Conservation (phyloP, 176 grass and related monocot genomes). For the bread wheat (Triticum aestivum) region IWGSC_CS_RefSeq_v2.1 NC_057807.1:70431956-70432455, state of each 20-base stretch:
- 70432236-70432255: not conserved
- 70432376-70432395: not conserved
- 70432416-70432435: constrained; percentile 15
- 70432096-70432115: not conserved
- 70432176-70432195: not conserved
- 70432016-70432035: not conserved
- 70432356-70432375: not conserved
- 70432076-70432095: not conserved
- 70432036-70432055: not conserved
- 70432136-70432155: not conserved
- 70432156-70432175: not conserved
- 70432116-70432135: not conserved
- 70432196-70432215: not conserved
- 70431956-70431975: no score
- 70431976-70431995: no score
- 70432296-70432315: not conserved
- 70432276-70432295: not conserved
- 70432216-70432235: not conserved
- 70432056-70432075: not conserved
- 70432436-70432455: not conserved
- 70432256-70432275: not conserved
- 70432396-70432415: not conserved
- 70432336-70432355: constrained; percentile 22
- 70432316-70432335: not conserved
- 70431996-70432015: not conserved